phyloP scores from a whole-genome alignment of 352 stramenopile genomes.

The Globisporangium nunn region DNA sequence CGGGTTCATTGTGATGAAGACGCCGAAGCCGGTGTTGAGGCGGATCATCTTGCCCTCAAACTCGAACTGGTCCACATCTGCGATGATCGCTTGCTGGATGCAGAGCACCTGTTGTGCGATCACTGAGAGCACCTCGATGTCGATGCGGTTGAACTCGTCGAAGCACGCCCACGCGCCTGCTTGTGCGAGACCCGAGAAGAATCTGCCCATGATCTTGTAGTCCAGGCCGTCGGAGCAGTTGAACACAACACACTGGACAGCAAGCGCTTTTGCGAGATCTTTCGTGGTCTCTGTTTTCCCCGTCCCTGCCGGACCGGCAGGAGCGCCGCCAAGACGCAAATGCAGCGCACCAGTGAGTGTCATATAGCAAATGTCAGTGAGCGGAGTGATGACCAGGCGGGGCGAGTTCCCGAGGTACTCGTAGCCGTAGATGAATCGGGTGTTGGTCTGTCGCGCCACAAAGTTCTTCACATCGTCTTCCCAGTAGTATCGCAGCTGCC shows the following conservation, averaged over 20 bases:
- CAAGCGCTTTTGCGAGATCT: conserved; percentile 91
- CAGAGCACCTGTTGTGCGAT: conserved; percentile 95
- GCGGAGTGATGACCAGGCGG: conserved; percentile 73
- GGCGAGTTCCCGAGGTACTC: conserved; percentile 84
- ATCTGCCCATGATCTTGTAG: conserved; percentile 96
- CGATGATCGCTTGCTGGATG: conserved; percentile 92
- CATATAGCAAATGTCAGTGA: conserved; percentile 91
- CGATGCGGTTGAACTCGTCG: conserved; percentile 95
- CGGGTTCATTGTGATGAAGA: conserved; percentile 96
- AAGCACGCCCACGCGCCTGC: conserved; percentile 94
- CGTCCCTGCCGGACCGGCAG: conserved; percentile 89
- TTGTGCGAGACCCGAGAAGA: conserved; percentile 92
- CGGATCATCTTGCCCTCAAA: conserved; percentile 92
- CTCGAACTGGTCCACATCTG: conserved; percentile 85
- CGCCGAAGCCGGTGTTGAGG: conserved; percentile 88
- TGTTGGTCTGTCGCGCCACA: conserved; percentile 76
- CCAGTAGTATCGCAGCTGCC: conserved; percentile 87
- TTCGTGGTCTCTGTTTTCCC: conserved; percentile 95
- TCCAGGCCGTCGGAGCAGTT: conserved; percentile 94
- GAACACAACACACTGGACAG: conserved; percentile 93
- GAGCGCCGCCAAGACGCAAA: conserved; percentile 87
- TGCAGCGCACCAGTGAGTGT: conserved; percentile 93
- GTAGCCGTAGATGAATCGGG: conserved; percentile 80
- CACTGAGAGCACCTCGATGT: conserved; percentile 94
- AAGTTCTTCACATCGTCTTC: conserved; percentile 86